phyloP scores from a whole-genome alignment of 768 basidiomycete species.

The Pleurotus ostreatus region DNA sequence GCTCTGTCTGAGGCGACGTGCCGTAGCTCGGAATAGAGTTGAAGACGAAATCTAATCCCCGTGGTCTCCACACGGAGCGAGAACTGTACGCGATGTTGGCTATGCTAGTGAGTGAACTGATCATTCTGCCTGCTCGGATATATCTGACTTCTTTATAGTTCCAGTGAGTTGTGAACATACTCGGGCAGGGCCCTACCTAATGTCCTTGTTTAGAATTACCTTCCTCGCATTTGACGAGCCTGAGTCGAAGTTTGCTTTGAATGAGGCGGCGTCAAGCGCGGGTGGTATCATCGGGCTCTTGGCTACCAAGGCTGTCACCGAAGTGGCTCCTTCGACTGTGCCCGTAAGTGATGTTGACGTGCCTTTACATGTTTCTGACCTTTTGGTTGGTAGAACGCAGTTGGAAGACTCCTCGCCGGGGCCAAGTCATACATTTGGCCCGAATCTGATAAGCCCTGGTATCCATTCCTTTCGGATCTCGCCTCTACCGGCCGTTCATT shows the following conservation, averaged over 20 bases:
- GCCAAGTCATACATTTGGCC: conserved; percentile 25
- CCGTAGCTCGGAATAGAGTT: conserved; percentile 33
- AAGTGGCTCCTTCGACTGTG: conserved; percentile 1
- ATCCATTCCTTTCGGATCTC: conserved; percentile 35
- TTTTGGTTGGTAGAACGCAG: conserved; percentile 20
- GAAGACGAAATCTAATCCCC: conserved; percentile 34
- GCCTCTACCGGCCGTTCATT: conserved; percentile 30
- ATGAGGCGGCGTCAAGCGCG: background rate
- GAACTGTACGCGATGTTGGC: conserved; percentile 37
- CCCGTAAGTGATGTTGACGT: background rate
- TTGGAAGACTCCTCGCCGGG: conserved; percentile 21
- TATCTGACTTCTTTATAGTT: background rate
- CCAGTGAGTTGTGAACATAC: conserved; percentile 2
- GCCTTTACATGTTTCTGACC: background rate
- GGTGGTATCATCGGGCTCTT: background rate
- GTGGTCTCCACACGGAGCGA: conserved; percentile 33
- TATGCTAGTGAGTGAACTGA: conserved; percentile 13
- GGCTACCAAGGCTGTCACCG: conserved; percentile 5
- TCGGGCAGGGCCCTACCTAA: background rate
- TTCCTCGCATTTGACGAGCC: conserved; percentile 15
- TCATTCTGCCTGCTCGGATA: background rate
- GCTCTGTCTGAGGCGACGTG: background rate
- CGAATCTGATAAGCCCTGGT: conserved; percentile 27
- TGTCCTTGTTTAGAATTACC: conserved; percentile 8
- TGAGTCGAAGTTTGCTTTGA: conserved; percentile 10